Conservation (phyloP, 1,139 yeast species). For the Protomyces lactucae-debilis region DNA sequence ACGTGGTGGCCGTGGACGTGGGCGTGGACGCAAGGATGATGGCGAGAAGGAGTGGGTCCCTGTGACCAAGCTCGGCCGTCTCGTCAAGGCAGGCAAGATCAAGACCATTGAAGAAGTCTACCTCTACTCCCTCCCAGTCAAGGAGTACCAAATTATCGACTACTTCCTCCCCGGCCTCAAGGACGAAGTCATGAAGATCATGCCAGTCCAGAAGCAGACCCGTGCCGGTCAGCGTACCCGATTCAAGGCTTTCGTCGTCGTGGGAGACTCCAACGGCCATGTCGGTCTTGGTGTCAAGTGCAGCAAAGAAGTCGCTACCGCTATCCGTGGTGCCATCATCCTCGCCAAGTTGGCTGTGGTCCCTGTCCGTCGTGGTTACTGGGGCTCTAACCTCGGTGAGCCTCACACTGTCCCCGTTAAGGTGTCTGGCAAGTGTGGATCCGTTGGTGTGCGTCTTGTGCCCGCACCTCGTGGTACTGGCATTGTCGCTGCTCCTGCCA, state of each 20-base stretch:
- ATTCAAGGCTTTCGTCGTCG: constrained; percentile 99
- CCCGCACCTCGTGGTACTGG: constrained; percentile 99
- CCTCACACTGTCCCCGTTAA: constrained; percentile 98
- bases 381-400: constrained; percentile 99
- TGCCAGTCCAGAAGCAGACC: constrained; percentile 99
- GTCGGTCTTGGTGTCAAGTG: constrained; percentile 99
- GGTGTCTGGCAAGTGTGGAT: constrained; percentile 64
- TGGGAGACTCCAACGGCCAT: constrained; percentile 99
- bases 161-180: constrained; percentile 89
- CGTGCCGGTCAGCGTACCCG: constrained; percentile 99
- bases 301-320: constrained; percentile 99
- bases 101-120: constrained; percentile 95
- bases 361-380: constrained; percentile 99
- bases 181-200: constrained; percentile 97
- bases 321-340: constrained; percentile 99
- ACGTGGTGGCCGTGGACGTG: constrained; percentile 57
- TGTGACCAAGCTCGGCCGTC: constrained; percentile 99
- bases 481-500: constrained; percentile 99
- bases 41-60: constrained; percentile 99
- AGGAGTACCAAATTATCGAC: constrained; percentile 99
- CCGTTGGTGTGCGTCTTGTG: constrained; percentile 94
- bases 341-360: constrained; percentile 98
- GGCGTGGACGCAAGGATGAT: constrained; percentile 58
- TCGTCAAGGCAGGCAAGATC: constrained; percentile 98
- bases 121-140: constrained; percentile 98